Evolutionary conservation across 208 protist species (phyloP).

Genomic region (Trypanosomatidae sp.): DNA sequence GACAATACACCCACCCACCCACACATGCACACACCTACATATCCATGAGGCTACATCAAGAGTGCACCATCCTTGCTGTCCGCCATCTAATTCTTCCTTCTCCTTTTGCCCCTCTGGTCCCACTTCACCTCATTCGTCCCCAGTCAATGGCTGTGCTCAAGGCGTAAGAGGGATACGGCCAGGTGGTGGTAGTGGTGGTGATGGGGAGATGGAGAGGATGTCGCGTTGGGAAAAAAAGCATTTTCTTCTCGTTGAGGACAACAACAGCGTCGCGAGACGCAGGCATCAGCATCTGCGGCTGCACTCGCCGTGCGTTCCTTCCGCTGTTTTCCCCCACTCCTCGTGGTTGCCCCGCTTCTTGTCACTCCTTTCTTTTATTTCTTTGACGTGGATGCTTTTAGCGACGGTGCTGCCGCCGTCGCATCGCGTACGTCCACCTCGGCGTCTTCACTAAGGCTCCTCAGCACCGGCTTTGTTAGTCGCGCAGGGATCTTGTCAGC

Average conservation of each 20-base stretch:
- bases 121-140: background rate
- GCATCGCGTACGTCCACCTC: conserved; percentile 73
- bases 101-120: background rate
- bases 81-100: background rate
- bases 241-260: too few relatives aligned
- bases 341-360: background rate
- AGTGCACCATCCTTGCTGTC: background rate
- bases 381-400: conserved; percentile 18
- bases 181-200: background rate
- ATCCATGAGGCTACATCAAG: background rate
- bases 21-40: background rate
- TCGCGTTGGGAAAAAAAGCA: background rate
- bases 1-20: background rate
- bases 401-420: conserved; percentile 16
- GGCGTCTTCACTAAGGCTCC: conserved; percentile 55
- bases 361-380: conserved; percentile 3
- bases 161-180: background rate
- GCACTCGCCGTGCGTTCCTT: background rate
- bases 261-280: background rate
- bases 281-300: background rate
- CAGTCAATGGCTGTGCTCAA: background rate
- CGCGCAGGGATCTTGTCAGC: conserved; percentile 46
- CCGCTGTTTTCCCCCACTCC: background rate
- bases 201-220: background rate
- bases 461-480: conserved; percentile 54